Evolutionary conservation across 2,329 filamentous ascomycete genomes (phyloP).

Genomic region (Leptodontidium sp.): DNA sequence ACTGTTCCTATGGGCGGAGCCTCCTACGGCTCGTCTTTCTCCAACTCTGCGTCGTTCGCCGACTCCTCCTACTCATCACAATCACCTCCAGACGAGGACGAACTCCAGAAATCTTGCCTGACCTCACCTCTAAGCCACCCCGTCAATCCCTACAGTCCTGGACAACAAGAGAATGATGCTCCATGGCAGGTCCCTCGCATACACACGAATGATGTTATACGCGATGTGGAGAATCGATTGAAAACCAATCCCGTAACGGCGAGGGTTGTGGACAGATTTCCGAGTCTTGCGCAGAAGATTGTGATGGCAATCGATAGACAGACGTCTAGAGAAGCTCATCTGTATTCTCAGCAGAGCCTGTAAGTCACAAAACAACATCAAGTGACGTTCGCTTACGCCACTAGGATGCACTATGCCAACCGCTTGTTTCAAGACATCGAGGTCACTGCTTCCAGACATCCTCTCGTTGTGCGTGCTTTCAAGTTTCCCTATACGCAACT

Average conservation of each 20-base stretch:
- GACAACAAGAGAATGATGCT: neutral
- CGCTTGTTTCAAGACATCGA: neutral
- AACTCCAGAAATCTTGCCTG: too few relatives aligned
- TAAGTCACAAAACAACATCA: neutral
- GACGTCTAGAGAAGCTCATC: neutral
- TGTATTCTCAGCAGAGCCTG: neutral
- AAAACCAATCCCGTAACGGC: neutral
- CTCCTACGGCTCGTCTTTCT: neutral
- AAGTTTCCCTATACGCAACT: neutral
- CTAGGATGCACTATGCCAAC: neutral
- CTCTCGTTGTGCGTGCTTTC: neutral
- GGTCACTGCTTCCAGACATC: neutral
- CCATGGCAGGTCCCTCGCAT: neutral
- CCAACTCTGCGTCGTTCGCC: neutral
- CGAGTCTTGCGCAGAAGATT: neutral
- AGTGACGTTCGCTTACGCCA: neutral
- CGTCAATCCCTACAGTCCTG: neutral
- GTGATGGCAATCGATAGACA: neutral
- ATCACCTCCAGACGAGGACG: neutral
- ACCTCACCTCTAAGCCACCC: too few relatives aligned
- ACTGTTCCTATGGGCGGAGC: too few relatives aligned
- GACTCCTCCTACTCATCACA: neutral
- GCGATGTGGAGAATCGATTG: neutral
- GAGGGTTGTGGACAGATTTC: neutral
- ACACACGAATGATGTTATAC: neutral